Percentiles rank a stretch among this genome's conserved stretches.
Conservation (phyloP, 202 grass and related monocot species). For the Brachypodium distachyon region DNA sequence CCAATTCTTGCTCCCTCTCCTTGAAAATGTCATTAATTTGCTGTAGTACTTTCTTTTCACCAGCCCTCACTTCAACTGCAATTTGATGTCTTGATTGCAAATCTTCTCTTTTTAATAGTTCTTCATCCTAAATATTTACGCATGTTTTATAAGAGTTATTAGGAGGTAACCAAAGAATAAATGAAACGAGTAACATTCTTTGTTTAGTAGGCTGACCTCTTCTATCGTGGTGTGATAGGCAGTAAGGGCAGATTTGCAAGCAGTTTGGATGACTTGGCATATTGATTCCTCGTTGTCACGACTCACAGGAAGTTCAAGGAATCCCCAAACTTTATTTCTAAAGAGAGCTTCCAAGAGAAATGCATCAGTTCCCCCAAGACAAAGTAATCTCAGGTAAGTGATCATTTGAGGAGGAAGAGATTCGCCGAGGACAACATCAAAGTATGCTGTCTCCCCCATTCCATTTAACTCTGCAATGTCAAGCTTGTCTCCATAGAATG, state of each 20-base stretch:
- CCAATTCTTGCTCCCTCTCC: conserved; percentile 71
- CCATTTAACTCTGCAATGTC: conserved; percentile 89
- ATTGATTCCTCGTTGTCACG: conserved; percentile 83
- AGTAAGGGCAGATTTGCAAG: conserved; percentile 78
- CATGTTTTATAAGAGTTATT: conserved; percentile 7
- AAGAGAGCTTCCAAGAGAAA: conserved; percentile 94
- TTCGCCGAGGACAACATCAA: conserved; percentile 59
- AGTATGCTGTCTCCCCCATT: conserved; percentile 73
- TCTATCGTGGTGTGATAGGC: conserved; percentile 66
- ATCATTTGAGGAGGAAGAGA: conserved; percentile 68
- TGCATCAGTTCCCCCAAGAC: conserved; percentile 83
- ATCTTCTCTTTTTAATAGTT: conserved; percentile 40
- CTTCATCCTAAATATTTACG: conserved; percentile 61
- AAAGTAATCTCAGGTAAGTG: conserved; percentile 74
- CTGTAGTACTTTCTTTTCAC: conserved; percentile 83
- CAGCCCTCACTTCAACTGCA: conserved; percentile 53
- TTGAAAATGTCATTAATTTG: conserved; percentile 79
- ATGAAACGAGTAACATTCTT: not conserved
- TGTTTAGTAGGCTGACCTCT: conserved; percentile 40
- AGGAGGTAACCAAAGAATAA: conserved; percentile 3
- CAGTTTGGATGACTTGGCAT: conserved; percentile 67
- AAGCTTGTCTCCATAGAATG: conserved; percentile 88
- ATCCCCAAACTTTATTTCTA: conserved; percentile 77
- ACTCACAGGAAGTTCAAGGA: conserved; percentile 89
- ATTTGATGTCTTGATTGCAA: conserved; percentile 53